phyloP scores from a whole-genome alignment of 129 eudicot genomes.

The Pseudognaphalium luteoalbum region DNA sequence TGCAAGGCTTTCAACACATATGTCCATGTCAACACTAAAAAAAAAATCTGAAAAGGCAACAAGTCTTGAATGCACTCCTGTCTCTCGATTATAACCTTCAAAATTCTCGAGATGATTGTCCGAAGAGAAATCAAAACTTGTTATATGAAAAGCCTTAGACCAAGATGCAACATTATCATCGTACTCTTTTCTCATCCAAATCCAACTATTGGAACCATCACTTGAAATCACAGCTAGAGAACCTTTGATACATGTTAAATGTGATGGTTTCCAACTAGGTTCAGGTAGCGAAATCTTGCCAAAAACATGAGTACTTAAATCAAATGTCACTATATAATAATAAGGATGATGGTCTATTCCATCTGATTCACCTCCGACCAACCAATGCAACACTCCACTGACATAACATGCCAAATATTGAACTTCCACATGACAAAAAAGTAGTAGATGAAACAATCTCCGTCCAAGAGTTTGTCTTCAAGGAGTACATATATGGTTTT shows the following conservation, averaged over 20 bases:
- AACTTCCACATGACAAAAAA: not conserved
- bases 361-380: not conserved
- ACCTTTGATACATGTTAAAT: constrained; percentile 6
- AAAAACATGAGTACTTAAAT: constrained; percentile 8
- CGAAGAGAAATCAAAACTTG: not conserved
- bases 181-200: constrained; percentile 4
- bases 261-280: not conserved
- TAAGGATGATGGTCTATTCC: not conserved
- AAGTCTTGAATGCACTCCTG: constrained; percentile 2
- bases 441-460: not conserved
- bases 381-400: constrained; percentile 1
- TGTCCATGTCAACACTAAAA: not conserved
- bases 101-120: not conserved
- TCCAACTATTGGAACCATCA: not conserved
- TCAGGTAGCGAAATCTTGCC: constrained; percentile 7
- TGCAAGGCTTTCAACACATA: not conserved
- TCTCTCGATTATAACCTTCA: not conserved
- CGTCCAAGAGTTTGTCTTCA: too few relatives aligned
- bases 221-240: constrained; percentile 6
- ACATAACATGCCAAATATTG: not conserved
- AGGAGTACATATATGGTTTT: not conserved
- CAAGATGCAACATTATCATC: not conserved
- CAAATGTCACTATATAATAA: not conserved
- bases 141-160: not conserved
- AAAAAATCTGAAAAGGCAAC: not conserved